These are phyloP conservation scores for Cercospora sp. DNA, from an alignment of 2,329 filamentous ascomycete genomes.

Conservation along the genomic window DNA sequence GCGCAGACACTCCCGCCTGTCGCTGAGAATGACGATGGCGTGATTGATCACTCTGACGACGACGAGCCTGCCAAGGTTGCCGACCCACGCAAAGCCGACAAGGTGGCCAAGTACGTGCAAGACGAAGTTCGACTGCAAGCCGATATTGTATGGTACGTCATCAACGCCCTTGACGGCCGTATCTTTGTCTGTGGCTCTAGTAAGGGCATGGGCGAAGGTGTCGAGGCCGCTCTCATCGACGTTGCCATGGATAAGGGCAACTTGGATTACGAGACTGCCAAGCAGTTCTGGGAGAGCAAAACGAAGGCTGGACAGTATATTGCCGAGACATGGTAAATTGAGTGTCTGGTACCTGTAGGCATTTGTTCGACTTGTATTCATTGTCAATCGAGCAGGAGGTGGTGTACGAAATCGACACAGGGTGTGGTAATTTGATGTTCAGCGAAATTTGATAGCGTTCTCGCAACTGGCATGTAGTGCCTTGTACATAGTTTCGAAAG, in stretches of 20 bases:
- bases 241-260: conserved; percentile 93
- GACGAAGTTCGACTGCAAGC: conserved; percentile 90
- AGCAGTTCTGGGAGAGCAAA: conserved; percentile 88
- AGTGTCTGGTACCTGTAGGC: neutral
- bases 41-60: conserved; percentile 48
- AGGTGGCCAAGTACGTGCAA: conserved; percentile 88
- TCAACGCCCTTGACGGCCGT: conserved; percentile 92
- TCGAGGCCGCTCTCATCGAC: conserved; percentile 81
- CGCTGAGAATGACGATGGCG: conserved; percentile 33
- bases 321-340: conserved; percentile 56
- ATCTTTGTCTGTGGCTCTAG: conserved; percentile 95
- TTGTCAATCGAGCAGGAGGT: neutral
- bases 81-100: conserved; percentile 61
- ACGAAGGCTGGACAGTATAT: conserved; percentile 93
- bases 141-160: conserved; percentile 97
- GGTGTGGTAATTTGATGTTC: conserved; percentile 4
- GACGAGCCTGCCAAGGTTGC: conserved; percentile 60
- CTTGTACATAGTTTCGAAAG: conserved; percentile 4
- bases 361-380: neutral
- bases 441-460: conserved; percentile 23
- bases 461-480: conserved; percentile 13
- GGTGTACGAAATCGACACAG: neutral
- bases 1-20: conserved; percentile 34
- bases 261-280: conserved; percentile 76
- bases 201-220: conserved; percentile 96